These are phyloP conservation scores for Citrus maxima DNA, from an alignment of 345 rosid species.

Conservation along the genomic window DNA sequence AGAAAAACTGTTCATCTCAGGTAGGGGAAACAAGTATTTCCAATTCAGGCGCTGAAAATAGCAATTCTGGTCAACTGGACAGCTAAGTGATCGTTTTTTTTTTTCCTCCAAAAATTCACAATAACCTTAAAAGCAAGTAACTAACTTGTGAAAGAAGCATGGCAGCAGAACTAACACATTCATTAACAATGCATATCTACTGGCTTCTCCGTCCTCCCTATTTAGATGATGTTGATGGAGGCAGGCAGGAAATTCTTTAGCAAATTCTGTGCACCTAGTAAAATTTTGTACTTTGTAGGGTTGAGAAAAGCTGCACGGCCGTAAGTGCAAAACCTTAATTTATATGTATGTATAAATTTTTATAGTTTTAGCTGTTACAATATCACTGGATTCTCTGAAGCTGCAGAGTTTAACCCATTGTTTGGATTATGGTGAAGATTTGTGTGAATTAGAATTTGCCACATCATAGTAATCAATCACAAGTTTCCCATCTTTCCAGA, in stretches of 20 bases:
- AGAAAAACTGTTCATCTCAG: slow-evolving; percentile 14
- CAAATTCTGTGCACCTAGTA: neutral
- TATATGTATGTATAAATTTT: neutral
- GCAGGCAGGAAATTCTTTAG: neutral
- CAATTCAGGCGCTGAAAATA: slow-evolving; percentile 15
- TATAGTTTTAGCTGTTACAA: neutral
- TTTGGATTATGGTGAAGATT: neutral
- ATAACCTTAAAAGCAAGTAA: neutral
- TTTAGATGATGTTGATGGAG: neutral
- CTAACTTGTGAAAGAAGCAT: neutral
- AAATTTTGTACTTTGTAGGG: neutral
- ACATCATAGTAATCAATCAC: neutral
- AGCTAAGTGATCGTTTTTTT: slow-evolving; percentile 8
- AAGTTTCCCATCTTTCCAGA: neutral
- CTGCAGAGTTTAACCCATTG: neutral
- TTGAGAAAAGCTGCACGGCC: neutral
- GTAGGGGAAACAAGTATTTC: slow-evolving; percentile 26
- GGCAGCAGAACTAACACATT: neutral
- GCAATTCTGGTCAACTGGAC: slow-evolving; percentile 3
- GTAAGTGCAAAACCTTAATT: neutral
- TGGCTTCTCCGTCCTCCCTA: neutral
- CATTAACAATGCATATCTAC: neutral
- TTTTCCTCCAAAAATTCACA: neutral
- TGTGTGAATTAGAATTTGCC: neutral
- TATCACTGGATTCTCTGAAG: neutral